A percentile compares a stretch with the other conserved stretches of the same genome.
Conservation (phyloP, 345 rosid species). For the Lagerstroemia speciosa region DNA sequence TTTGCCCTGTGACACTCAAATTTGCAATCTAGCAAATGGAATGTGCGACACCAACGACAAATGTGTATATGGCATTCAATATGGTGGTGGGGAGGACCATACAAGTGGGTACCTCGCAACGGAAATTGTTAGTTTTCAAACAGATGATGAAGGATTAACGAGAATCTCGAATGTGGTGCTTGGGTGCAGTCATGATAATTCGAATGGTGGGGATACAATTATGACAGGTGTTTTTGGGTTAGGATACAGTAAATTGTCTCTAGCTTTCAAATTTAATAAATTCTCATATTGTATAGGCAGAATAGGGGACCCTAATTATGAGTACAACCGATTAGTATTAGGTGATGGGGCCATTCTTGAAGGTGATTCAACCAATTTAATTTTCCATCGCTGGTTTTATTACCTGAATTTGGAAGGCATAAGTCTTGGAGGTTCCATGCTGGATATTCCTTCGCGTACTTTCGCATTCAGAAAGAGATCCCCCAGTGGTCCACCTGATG, state of each 20-base stretch:
- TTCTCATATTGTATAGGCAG: background rate
- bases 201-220: too few species aligned
- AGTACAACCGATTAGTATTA: conserved; percentile 5
- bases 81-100: background rate
- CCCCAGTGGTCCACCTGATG: background rate
- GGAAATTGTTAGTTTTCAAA: conserved; percentile 2
- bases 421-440: conserved; percentile 11
- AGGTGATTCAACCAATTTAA: conserved; percentile 2
- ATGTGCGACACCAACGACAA: background rate
- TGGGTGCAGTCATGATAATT: background rate
- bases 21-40: background rate
- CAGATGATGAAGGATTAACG: background rate
- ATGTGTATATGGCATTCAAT: background rate
- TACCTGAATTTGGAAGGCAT: conserved; percentile 6
- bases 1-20: background rate
- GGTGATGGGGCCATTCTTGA: conserved; percentile 5
- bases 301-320: conserved; percentile 4
- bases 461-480: background rate
- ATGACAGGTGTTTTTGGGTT: conserved; percentile 4
- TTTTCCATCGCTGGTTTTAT: background rate
- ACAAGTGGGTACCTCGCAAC: conserved; percentile 6
- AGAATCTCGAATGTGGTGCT: background rate
- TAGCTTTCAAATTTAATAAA: background rate
- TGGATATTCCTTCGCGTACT: background rate
- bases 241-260: background rate